phyloP scores from a whole-genome alignment of 805 yeast species.

The Ogataea philodendri region DNA sequence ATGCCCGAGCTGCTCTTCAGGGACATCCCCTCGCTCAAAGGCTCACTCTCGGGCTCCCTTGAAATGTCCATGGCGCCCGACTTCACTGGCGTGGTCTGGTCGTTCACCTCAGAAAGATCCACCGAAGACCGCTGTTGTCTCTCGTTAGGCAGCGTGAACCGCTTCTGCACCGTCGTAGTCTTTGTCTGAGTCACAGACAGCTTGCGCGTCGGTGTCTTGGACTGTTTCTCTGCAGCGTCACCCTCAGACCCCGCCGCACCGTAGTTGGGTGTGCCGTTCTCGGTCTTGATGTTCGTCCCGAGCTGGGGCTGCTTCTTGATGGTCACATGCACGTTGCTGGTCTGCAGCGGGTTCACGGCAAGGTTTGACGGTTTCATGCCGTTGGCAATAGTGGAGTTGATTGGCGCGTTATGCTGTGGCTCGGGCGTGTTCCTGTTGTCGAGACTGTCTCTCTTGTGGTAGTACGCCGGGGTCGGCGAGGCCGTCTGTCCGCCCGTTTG shows the following conservation, averaged over 20 bases:
- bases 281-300: conserved; percentile 6
- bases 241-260: conserved; percentile 37
- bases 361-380: conserved; percentile 57
- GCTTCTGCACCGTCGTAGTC: conserved; percentile 13
- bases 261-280: conserved; percentile 15
- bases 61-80: conserved; percentile 1
- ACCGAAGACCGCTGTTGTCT: conserved; percentile 20
- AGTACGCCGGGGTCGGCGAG: conserved; percentile 15
- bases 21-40: conserved; percentile 15
- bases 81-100: background rate
- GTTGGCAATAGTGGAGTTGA: conserved; percentile 29
- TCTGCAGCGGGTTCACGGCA: conserved; percentile 68
- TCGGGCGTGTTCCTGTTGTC: conserved; percentile 10
- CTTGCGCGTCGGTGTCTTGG: conserved; percentile 3
- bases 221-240: conserved; percentile 11
- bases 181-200: conserved; percentile 5
- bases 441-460: conserved; percentile 17
- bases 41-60: conserved; percentile 10
- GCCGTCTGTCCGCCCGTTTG: conserved; percentile 5
- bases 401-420: conserved; percentile 9
- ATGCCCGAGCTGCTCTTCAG: conserved; percentile 54
- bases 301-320: conserved; percentile 57
- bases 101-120: conserved; percentile 26
- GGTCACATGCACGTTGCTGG: conserved; percentile 62
- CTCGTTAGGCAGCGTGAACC: conserved; percentile 22